A percentile compares a stretch with the other conserved stretches of the same genome.
These are phyloP conservation scores for Sporisorium graminicola DNA, from an alignment of 1,284 basidiomycete genomes.

Conservation along the genomic window DNA sequence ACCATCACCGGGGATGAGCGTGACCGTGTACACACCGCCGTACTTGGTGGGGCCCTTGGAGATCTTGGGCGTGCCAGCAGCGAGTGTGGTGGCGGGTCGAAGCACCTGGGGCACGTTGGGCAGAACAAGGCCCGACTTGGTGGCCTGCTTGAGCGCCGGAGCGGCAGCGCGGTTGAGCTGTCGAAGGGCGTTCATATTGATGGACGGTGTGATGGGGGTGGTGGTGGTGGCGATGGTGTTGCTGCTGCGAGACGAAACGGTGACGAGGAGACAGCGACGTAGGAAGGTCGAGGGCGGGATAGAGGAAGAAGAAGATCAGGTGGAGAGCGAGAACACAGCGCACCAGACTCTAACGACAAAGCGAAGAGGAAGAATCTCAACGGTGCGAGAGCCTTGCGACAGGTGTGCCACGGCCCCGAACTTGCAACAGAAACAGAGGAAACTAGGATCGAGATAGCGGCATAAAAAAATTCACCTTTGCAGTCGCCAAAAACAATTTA, in stretches of 20 bases:
- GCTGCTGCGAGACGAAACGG: conserved; percentile 17
- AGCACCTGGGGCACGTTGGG: conserved; percentile 52
- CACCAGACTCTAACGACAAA: too few relatives aligned
- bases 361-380: background rate
- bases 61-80: conserved; percentile 82
- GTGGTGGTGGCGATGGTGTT: conserved; percentile 14
- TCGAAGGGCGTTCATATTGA: conserved; percentile 51
- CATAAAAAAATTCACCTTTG: conserved; percentile 5
- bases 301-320: conserved; percentile 14
- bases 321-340: background rate
- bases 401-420: conserved; percentile 1
- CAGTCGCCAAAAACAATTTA: background rate
- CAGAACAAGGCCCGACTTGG: conserved; percentile 48
- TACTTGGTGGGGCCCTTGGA: conserved; percentile 88
- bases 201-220: background rate
- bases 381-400: background rate
- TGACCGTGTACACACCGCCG: conserved; percentile 79
- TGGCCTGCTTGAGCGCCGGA: conserved; percentile 55
- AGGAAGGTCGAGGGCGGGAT: conserved; percentile 22
- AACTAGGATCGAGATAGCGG: background rate
- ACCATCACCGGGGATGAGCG: conserved; percentile 70
- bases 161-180: conserved; percentile 53
- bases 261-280: conserved; percentile 17
- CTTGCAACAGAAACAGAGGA: background rate
- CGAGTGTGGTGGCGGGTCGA: conserved; percentile 78